A percentile compares a stretch with the other conserved stretches of the same genome.
These are phyloP conservation scores for Kentomonas sorsogonicus DNA, from an alignment of 208 protist species.

Conservation along the genomic window DNA sequence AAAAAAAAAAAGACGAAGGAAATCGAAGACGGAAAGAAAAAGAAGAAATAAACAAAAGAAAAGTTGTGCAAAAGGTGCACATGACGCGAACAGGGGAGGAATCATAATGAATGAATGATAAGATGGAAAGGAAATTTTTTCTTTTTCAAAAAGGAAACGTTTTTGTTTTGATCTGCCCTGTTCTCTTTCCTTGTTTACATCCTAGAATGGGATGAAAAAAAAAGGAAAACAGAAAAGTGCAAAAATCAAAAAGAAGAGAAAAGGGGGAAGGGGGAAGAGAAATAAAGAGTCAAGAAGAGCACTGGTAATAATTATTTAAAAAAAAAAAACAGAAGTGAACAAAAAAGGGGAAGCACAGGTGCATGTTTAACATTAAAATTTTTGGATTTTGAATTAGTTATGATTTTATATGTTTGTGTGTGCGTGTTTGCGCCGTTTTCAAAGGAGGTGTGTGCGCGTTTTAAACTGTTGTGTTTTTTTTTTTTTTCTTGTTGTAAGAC, in stretches of 20 bases:
- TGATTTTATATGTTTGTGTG: too few relatives aligned
- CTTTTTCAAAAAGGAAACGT: not conserved
- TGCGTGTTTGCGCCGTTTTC: too few relatives aligned
- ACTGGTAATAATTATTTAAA: slow-evolving; percentile 8
- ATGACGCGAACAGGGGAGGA: not conserved
- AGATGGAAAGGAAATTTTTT: not conserved
- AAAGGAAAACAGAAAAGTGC: not conserved
- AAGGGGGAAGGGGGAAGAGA: not conserved
- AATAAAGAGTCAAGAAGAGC: slow-evolving; percentile 6
- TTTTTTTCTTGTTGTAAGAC: too few relatives aligned
- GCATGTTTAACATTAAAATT: too few relatives aligned
- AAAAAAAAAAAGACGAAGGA: slow-evolving; percentile 7
- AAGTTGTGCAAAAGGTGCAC: not conserved
- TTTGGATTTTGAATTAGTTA: too few relatives aligned
- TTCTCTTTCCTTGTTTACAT: not conserved
- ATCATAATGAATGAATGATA: not conserved
- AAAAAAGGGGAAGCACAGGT: too few relatives aligned
- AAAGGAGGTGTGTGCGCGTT: too few relatives aligned
- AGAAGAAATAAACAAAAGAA: not conserved
- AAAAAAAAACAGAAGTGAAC: too few relatives aligned
- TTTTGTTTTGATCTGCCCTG: not conserved
- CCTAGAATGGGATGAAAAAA: not conserved
- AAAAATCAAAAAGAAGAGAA: slow-evolving; percentile 1
- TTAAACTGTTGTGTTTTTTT: too few relatives aligned
- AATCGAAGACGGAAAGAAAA: not conserved